Conservation (phyloP, 108 stramenopile species). For the Nannochloropsis oceanica region DNA sequence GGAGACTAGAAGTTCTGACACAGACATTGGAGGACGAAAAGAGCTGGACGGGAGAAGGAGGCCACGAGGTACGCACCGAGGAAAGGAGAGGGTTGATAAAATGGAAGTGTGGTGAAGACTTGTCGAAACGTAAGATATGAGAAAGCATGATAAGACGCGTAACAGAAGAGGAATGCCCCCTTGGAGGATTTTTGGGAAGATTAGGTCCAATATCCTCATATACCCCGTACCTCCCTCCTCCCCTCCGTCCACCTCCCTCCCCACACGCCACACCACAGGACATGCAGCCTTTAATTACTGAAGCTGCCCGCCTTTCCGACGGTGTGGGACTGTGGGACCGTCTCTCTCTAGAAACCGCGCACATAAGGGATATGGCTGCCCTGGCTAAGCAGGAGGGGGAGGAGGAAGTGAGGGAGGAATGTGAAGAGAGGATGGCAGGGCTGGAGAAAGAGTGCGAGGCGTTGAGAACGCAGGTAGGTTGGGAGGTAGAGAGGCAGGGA, state of each 20-base stretch:
- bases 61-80: neutral
- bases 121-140: no score
- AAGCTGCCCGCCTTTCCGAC: neutral
- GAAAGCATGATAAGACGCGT: no score
- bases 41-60: neutral
- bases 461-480: neutral
- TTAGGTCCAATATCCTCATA: no score
- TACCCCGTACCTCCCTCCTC: neutral
- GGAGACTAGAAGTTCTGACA: neutral
- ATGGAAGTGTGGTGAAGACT: no score
- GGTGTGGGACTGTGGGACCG: neutral
- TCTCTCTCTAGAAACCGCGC: neutral
- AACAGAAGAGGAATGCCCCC: no score
- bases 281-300: neutral
- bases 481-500: neutral
- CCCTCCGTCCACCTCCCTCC: neutral
- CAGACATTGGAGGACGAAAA: neutral
- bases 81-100: neutral
- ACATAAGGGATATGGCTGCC: neutral
- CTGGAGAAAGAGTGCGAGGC: neutral
- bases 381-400: slow-evolving; percentile 15
- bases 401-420: slow-evolving; percentile 11
- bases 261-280: neutral
- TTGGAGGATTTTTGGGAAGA: no score
- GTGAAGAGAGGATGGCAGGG: slow-evolving; percentile 1